Percentiles rank a stretch among this genome's conserved stretches.
These are phyloP conservation scores for Mycena rebaudengoi DNA, from an alignment of 768 basidiomycete species.

Conservation along the genomic window DNA sequence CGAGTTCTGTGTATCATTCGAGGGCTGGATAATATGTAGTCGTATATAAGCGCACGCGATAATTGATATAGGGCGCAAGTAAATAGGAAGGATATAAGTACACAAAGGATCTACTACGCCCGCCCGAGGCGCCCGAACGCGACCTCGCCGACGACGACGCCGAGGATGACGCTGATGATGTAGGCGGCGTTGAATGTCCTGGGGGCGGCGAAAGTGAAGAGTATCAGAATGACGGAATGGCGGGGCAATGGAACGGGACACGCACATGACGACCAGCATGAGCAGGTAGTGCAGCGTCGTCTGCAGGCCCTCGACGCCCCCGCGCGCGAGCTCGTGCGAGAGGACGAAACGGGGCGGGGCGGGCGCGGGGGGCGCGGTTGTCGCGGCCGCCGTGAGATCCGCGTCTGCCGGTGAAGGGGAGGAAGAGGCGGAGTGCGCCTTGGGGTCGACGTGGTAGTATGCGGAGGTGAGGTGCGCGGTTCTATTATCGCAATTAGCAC, in stretches of 20 bases:
- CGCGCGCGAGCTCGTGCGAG: conserved; percentile 28
- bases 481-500: neutral
- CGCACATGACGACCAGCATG: conserved; percentile 35
- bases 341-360: conserved; percentile 24
- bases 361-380: neutral
- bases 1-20: no score
- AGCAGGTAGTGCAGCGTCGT: conserved; percentile 30
- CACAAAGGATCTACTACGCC: neutral
- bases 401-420: neutral
- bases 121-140: conserved; percentile 26
- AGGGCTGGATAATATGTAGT: no score
- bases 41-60: no score
- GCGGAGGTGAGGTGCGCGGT: neutral
- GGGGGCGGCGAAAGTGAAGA: no score
- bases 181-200: conserved; percentile 32
- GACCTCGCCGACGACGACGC: conserved; percentile 26
- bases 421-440: neutral
- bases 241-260: neutral
- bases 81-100: neutral
- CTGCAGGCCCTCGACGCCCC: conserved; percentile 22
- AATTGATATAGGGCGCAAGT: neutral
- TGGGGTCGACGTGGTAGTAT: neutral
- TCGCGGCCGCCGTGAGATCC: neutral
- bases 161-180: conserved; percentile 29
- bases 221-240: neutral